Conservation (phyloP, 352 stramenopile species). For the Phytophthora foliorum region DNA sequence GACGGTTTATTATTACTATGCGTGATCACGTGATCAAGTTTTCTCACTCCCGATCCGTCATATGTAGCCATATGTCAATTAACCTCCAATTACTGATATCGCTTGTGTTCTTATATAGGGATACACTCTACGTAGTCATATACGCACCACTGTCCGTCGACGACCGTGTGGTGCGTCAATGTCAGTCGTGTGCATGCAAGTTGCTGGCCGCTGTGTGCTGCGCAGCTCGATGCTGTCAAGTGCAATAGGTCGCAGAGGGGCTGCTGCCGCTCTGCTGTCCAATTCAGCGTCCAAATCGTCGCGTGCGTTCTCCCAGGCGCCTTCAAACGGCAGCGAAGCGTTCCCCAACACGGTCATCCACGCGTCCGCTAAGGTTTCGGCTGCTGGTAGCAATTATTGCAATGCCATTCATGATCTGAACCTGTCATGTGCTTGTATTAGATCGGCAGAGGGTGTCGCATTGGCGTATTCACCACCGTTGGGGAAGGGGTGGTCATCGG, state of each 20-base stretch:
- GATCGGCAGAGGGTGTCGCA: conserved; percentile 66
- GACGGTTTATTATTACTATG: too few relatives aligned
- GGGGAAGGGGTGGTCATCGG: conserved; percentile 70
- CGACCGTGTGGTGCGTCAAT: not conserved
- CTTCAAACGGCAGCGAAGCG: conserved; percentile 7
- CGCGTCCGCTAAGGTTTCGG: conserved; percentile 50
- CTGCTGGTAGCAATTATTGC: not conserved
- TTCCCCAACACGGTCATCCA: conserved; percentile 51
- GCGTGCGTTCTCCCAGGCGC: conserved; percentile 13
- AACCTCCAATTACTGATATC: too few relatives aligned
- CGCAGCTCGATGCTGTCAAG: not conserved
- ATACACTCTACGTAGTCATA: not conserved
- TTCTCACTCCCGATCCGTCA: not conserved
- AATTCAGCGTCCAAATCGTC: conserved; percentile 1
- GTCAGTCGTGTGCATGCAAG: conserved; percentile 4
- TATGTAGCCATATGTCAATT: not conserved
- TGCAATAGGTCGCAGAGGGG: not conserved
- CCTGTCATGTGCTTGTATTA: conserved; percentile 17
- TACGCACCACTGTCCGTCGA: not conserved
- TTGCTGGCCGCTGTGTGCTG: conserved; percentile 2
- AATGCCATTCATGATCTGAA: not conserved
- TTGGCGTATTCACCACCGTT: conserved; percentile 66
- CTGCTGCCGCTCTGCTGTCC: not conserved
- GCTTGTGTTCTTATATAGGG: not conserved
- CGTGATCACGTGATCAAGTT: too few relatives aligned